Evolutionary conservation across 495 filamentous ascomycete species (phyloP).

Genomic region (Neurospora sp.): DNA sequence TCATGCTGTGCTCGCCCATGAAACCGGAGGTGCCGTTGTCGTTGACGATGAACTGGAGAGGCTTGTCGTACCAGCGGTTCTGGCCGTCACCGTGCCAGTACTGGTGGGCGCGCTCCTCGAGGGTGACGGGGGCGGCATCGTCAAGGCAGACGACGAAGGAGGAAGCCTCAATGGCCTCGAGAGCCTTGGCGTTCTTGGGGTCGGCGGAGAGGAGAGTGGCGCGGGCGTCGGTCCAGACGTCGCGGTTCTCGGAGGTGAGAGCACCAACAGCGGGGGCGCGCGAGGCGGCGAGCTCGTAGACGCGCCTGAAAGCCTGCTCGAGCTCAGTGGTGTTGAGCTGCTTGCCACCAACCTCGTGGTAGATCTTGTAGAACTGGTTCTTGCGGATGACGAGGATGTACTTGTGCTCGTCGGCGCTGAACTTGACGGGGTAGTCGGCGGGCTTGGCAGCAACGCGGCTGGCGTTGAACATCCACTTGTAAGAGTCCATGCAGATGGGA

Average conservation of each 20-base stretch:
- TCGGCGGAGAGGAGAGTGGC: constrained; percentile 63
- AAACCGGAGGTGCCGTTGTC: constrained; percentile 98
- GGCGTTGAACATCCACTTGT: constrained; percentile 98
- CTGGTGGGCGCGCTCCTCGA: constrained; percentile 89
- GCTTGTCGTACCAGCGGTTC: constrained; percentile 99
- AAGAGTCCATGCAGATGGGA: constrained; percentile 93
- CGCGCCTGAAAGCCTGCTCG: constrained; percentile 73
- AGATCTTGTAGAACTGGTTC: constrained; percentile 92
- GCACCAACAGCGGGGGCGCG: constrained; percentile 67
- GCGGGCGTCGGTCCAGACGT: constrained; percentile 83
- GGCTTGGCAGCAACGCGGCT: constrained; percentile 78
- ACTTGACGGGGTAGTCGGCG: constrained; percentile 78
- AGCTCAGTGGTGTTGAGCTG: constrained; percentile 80
- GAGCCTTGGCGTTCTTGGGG: constrained; percentile 61
- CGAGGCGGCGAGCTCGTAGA: constrained; percentile 66
- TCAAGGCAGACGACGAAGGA: constrained; percentile 93
- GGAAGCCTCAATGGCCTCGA: constrained; percentile 79
- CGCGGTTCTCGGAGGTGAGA: constrained; percentile 85
- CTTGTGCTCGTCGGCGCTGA: constrained; percentile 59
- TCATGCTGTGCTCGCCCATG: constrained; percentile 99
- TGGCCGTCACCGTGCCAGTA: constrained; percentile 97
- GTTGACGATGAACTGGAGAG: constrained; percentile 94
- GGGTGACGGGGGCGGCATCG: constrained; percentile 81
- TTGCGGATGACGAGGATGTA: constrained; percentile 86
- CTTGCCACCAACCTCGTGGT: constrained; percentile 63